A percentile compares a stretch with the other conserved stretches of the same genome.
phyloP scores from a whole-genome alignment of 1,284 basidiomycete species.

The Papiliotrema laurentii region DNA sequence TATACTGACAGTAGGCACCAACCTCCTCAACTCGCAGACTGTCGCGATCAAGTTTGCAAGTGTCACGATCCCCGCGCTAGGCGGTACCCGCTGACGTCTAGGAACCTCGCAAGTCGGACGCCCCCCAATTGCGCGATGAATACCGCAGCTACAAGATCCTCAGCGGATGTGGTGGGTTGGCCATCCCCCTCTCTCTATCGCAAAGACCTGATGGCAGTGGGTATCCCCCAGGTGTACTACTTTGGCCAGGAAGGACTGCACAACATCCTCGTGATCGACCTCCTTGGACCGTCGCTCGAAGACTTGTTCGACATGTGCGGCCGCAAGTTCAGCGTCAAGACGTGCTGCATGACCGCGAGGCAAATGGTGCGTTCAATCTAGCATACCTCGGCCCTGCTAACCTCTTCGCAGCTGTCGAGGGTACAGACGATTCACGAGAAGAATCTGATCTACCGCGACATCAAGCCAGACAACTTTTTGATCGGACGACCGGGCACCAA shows the following conservation, averaged over 20 bases:
- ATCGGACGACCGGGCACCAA: constrained; percentile 88
- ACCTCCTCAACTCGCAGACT: constrained; percentile 89
- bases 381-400: background rate
- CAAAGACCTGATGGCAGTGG: constrained; percentile 54
- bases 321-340: constrained; percentile 90
- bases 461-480: constrained; percentile 96
- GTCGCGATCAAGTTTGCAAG: constrained; percentile 97
- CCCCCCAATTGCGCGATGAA: constrained; percentile 92
- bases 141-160: constrained; percentile 96
- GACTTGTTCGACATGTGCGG: constrained; percentile 96
- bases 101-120: constrained; percentile 95
- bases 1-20: constrained; percentile 61
- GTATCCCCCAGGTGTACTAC: constrained; percentile 94
- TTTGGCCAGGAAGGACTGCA: constrained; percentile 97
- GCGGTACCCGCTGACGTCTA: constrained; percentile 38
- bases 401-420: constrained; percentile 61
- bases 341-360: constrained; percentile 92
- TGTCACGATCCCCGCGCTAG: constrained; percentile 16
- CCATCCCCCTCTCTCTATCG: too few species aligned
- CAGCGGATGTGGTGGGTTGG: constrained; percentile 72
- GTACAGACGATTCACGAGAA: constrained; percentile 96
- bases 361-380: constrained; percentile 69
- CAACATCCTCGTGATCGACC: constrained; percentile 94
- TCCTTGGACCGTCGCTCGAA: constrained; percentile 86
- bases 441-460: constrained; percentile 95